These are phyloP conservation scores for Aspergillus sojae DNA, from an alignment of 2,329 filamentous ascomycete genomes.

Conservation along the genomic window DNA sequence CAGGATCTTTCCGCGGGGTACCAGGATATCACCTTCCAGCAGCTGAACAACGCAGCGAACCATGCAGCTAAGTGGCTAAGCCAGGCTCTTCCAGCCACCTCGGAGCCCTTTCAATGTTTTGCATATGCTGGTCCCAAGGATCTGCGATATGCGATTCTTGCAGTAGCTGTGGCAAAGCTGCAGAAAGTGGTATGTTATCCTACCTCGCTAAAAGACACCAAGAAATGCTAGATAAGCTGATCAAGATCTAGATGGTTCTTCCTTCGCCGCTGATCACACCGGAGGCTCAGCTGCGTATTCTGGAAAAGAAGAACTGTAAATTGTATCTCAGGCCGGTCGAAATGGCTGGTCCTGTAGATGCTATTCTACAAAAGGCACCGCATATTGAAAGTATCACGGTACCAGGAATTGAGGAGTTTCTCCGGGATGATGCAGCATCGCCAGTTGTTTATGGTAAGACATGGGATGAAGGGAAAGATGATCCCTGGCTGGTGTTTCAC, in stretches of 20 bases:
- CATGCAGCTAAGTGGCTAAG: not conserved
- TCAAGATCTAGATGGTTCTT: not conserved
- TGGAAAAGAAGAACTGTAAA: conserved; percentile 18
- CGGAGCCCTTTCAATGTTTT: not conserved
- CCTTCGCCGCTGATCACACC: not conserved
- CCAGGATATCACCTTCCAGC: not conserved
- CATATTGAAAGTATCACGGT: conserved; percentile 17
- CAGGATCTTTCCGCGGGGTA: not conserved
- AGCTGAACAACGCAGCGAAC: not conserved
- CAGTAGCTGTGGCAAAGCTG: not conserved
- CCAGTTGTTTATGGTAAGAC: conserved; percentile 24
- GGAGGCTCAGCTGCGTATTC: conserved; percentile 14
- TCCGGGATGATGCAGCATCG: conserved; percentile 15
- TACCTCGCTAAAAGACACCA: not conserved
- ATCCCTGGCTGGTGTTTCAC: conserved; percentile 32
- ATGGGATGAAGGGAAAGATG: conserved; percentile 29
- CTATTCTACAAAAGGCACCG: conserved; percentile 11
- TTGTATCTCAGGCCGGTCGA: conserved; percentile 21
- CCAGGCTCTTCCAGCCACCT: not conserved
- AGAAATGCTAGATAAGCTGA: not conserved
- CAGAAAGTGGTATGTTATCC: not conserved
- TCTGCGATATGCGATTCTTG: not conserved
- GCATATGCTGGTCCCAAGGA: not conserved
- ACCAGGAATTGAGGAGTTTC: conserved; percentile 20
- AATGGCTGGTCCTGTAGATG: conserved; percentile 15